Evolutionary conservation across 352 stramenopile species (phyloP).

Genomic region (Pythium vanterpoolii): DNA sequence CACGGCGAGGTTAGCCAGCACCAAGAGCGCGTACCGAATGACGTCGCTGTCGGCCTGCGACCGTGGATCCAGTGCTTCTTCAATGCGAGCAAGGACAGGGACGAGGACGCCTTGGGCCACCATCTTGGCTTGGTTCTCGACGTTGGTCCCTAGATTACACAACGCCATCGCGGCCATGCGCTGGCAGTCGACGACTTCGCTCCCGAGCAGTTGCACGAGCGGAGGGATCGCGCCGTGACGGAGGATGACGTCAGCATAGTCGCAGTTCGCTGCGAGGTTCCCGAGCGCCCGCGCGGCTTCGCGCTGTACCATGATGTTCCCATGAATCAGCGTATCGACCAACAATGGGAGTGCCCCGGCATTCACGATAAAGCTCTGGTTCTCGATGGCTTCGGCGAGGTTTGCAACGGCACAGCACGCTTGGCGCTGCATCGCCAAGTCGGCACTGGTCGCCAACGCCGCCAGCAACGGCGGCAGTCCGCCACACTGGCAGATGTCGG

Average conservation of each 20-base stretch:
- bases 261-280: slow-evolving; percentile 94
- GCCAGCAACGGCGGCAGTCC: slow-evolving; percentile 88
- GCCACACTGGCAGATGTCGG: slow-evolving; percentile 93
- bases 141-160: slow-evolving; percentile 93
- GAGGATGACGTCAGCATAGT: slow-evolving; percentile 93
- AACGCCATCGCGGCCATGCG: slow-evolving; percentile 95
- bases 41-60: slow-evolving; percentile 93
- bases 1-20: slow-evolving; percentile 93
- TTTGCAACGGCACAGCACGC: slow-evolving; percentile 95
- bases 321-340: slow-evolving; percentile 75
- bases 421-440: slow-evolving; percentile 86
- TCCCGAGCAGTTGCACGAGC: slow-evolving; percentile 87
- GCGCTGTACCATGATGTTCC: slow-evolving; percentile 82
- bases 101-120: slow-evolving; percentile 83
- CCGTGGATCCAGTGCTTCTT: slow-evolving; percentile 90
- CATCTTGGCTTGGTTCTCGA: slow-evolving; percentile 93
- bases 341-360: slow-evolving; percentile 86
- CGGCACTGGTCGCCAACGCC: slow-evolving; percentile 61
- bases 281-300: slow-evolving; percentile 92
- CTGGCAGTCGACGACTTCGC: slow-evolving; percentile 90
- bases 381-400: slow-evolving; percentile 92
- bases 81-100: slow-evolving; percentile 85
- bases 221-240: slow-evolving; percentile 77
- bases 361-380: slow-evolving; percentile 90
- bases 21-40: slow-evolving; percentile 92